Base-by-base conservation (phyloP, 768 basidiomycete genomes). In the Russula compacta region DNA sequence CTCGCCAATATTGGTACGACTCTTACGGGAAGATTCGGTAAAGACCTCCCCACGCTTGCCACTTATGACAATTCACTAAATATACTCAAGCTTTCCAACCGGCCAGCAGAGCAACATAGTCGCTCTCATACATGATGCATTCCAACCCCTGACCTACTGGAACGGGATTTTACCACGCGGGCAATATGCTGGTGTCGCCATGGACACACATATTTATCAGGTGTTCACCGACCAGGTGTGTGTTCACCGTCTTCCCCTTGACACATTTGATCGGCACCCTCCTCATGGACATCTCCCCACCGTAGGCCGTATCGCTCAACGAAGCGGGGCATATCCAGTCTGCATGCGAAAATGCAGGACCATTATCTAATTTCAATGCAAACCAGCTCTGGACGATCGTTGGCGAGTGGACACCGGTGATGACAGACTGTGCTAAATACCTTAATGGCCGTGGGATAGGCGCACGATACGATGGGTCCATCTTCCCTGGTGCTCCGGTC, bases 371-470 rank as follows among this genome's bases (percentile, higher is more conserved):
- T n/a, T 84, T 83, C 65, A 59, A 64, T 32, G 2, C 21, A 1
- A 50, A 66, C 4, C 77, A 81, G 48, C 79, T 94, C 29, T 92
- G 89, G 92, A 78, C 82, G n/a, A 77, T 93, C 46, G 90, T 93
- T 21, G 92, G 93, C 47, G 93, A 97, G 75, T 97, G 89, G 85
- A 84, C 87, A 1, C 81, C 89, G 2, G 87, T 86, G 3, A 73
- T 79, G 54, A 92, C 82, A 7, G 91, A 91, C 67, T 90, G 89
- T 65, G 85, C 86, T 9, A 85, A 81, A 67, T 89, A 88, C 71
- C 76, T 97, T 47, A 95, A 95, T 67, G 93, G 93, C 2, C 83
- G 90, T 48, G 90, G 89, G 2, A 66, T 77, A 42, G 86, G 87
- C 75, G 74, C 80, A 2, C 71, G 81, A 21, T 85, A 81, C 66